Evolutionary conservation across 108 stramenopile genomes (phyloP), one percentile per base, ranked within the genome.

Genomic region (Cyclotella choctawhatcheeana): DNA sequence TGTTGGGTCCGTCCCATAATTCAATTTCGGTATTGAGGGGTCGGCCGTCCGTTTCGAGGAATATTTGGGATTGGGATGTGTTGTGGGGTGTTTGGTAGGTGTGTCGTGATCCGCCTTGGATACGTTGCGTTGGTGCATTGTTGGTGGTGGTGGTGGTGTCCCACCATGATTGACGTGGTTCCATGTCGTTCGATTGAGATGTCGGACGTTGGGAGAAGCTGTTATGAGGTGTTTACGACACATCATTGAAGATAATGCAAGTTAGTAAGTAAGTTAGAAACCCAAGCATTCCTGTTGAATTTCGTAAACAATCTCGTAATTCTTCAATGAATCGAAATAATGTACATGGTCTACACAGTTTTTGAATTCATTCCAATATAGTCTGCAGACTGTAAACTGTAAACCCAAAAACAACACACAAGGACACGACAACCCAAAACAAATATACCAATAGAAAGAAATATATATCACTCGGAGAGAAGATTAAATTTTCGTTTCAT

Each of bases 1-100:
- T 83, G 56, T 85, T 72, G 10, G 84, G 84, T 37, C 84, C 84
- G 21, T 85, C 77, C 82, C 79, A 83, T 0, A 85, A 35, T 30
- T 85, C 72, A 44, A 85, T 44, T 32, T 73, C 62, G 7, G 74
- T 73, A 52, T 76, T 61, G 7, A 85, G 26, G 0, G 84, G 84
- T 21, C 81, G 47, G 3, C 78, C 82, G 29, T 85, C 82, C 5
- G 73, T 79, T 48, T 80, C 71, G 16, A 85, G 51, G 27, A 77
- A 71, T 14, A 77, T 47, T 43, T 74, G 79, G 0, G 73, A 74
- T 44, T 32, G 22, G 13, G 68, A 67, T 2, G 73, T 45, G 59
- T 71, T 40, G 52, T 61, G 35, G 7, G 79, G 73, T 8, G 69
- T 56, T 2, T 45, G 5, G 35, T 44, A 79, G n/a, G 73, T 74